phyloP scores from a whole-genome alignment of 805 yeast genomes.

The Schwanniomyces pseudopolymorphus region DNA sequence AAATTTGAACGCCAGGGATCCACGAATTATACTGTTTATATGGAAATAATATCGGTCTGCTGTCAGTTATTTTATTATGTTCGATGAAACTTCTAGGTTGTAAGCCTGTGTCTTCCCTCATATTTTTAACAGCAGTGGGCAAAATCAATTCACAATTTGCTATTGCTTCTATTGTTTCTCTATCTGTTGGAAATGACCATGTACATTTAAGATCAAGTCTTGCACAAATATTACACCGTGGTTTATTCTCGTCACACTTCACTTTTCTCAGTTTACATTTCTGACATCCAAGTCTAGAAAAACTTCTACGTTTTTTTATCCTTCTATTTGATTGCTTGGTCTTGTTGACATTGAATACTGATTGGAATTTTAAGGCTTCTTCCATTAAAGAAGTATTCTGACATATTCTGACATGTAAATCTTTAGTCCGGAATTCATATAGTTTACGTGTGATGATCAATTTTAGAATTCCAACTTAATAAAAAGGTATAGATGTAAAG shows the following conservation, averaged over 20 bases:
- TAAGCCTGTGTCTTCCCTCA: background rate
- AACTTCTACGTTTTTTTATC: background rate
- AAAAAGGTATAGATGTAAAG: too few species aligned
- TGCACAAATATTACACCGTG: conserved; percentile 11
- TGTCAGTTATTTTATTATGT: background rate
- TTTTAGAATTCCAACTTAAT: background rate
- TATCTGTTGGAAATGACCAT: conserved; percentile 6
- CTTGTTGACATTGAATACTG: background rate
- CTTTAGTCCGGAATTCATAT: background rate
- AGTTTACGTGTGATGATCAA: background rate
- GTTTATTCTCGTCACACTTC: conserved; percentile 17
- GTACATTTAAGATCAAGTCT: conserved; percentile 9
- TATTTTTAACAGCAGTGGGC: background rate
- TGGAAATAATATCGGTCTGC: background rate
- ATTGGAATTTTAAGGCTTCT: background rate
- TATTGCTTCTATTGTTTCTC: too few species aligned
- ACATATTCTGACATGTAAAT: background rate
- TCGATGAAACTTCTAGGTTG: background rate
- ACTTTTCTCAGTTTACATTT: conserved; percentile 13
- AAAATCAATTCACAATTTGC: background rate
- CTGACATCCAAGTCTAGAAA: conserved; percentile 21
- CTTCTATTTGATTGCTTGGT: background rate
- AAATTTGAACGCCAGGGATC: background rate
- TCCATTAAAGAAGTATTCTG: background rate
- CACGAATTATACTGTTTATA: background rate